phyloP scores from a whole-genome alignment of 306 rosid genomes.

The Argentina anserina region DNA sequence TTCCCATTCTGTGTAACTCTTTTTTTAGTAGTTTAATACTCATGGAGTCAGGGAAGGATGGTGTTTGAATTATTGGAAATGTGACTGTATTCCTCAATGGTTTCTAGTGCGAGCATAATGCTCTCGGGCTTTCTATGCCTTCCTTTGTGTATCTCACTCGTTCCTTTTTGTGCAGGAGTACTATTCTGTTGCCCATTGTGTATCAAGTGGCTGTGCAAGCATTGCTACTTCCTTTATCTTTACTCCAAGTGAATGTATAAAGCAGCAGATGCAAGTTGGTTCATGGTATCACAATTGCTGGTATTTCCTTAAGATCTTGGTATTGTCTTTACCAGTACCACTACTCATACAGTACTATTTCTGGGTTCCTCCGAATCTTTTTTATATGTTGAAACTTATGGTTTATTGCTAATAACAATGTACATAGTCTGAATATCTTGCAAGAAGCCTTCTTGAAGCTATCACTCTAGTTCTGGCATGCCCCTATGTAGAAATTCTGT shows the following conservation, averaged over 20 bases:
- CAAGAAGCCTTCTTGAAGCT: background rate
- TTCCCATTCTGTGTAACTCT: background rate
- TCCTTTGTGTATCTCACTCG: constrained; percentile 29
- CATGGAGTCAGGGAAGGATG: background rate
- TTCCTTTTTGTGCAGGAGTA: constrained; percentile 60
- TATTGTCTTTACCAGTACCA: constrained; percentile 17
- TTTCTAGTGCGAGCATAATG: constrained; percentile 7
- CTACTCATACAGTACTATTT: constrained; percentile 6
- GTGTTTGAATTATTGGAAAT: background rate
- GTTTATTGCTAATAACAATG: background rate
- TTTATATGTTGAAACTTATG: background rate
- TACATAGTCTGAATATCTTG: background rate
- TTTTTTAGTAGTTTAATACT: background rate
- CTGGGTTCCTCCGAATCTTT: background rate
- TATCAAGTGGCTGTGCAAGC: constrained; percentile 95
- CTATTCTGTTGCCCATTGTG: constrained; percentile 71
- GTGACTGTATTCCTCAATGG: constrained; percentile 3
- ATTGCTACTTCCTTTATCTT: constrained; percentile 91
- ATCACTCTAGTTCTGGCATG: constrained; percentile 17
- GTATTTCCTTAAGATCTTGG: constrained; percentile 46
- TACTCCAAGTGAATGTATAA: constrained; percentile 93
- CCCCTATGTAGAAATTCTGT: constrained; percentile 14
- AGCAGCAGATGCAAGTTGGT: constrained; percentile 98
- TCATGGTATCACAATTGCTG: constrained; percentile 83
- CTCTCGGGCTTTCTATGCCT: constrained; percentile 20